Base-by-base conservation (phyloP, 768 basidiomycete genomes). In the Clathrus columnatus region DNA sequence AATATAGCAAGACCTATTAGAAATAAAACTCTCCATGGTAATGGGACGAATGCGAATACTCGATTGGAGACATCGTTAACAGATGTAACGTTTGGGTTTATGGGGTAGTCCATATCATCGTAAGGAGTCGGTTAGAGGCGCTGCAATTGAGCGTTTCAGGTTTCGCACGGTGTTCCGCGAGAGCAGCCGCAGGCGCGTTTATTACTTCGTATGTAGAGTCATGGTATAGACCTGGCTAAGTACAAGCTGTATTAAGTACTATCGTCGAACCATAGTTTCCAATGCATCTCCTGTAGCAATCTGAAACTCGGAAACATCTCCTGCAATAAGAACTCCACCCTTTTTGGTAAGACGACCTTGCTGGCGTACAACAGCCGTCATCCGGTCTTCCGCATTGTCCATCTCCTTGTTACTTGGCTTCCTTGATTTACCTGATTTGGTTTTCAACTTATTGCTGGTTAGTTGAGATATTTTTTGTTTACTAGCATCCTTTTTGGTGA, bases 11-110 rank as follows among this genome's bases (percentile, higher is more conserved):
- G 62, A 18, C 88, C 86, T 52, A 81, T 75, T 56, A 96, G 76
- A 61, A 81, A 78, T 56, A 96, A 78, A 23, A 91, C 90, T 59
- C 96, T 87, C 67, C 92, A 97, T 0, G 96, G 95, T 0, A 99
- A 77, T 10, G 96, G 95, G 65, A 95, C 54, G 24, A 74, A 17
- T 66, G 45, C 27, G 23, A 46, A 55, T 29, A 47, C 45, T 20
- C 26, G 43, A 61, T 27, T 50, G 26, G 54, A 58, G 17, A 54
- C 48, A 23, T 20, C 45, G 32, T 46, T 45, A n/a, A 55, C 20
- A 36, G 26, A 47, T 28, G 27, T 36, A 18, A 47, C 54, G 23
- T 47, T 44, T 28, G 54, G 27, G 28, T 46, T 55, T 49, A 53
- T 50, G 29, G 52, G 51, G 50, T 54, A 53, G 32, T 60, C 59